Evolutionary conservation across 139 green algal species (phyloP).

Genomic region (Chloropicon primus): DNA sequence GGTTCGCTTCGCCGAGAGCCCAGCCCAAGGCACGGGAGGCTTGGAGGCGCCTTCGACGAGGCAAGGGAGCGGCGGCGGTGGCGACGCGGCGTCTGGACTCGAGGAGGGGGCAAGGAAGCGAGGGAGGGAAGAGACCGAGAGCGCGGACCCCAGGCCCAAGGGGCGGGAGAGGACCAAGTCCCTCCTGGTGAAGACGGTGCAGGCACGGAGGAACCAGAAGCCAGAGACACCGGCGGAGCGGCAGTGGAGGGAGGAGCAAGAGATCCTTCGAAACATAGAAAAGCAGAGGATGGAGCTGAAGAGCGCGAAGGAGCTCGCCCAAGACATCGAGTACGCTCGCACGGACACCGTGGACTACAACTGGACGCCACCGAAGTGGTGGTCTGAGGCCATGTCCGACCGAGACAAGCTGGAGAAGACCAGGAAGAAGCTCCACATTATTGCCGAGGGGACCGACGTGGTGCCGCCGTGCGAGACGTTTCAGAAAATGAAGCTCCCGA

Average conservation of each 20-base stretch:
- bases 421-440: conserved; percentile 80
- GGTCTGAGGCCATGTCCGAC: background rate
- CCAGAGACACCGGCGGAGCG: conserved; percentile 1
- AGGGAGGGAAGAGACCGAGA: background rate
- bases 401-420: conserved; percentile 19
- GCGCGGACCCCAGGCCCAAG: background rate
- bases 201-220: background rate
- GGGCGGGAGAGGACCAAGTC: background rate
- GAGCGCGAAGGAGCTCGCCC: conserved; percentile 81
- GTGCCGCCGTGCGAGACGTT: conserved; percentile 79
- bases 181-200: background rate
- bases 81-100: background rate
- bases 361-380: conserved; percentile 7
- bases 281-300: conserved; percentile 80
- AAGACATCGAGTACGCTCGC: background rate
- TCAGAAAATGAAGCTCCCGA: conserved; percentile 48
- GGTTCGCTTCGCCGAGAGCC: background rate
- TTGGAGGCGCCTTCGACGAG: too few relatives aligned
- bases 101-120: background rate
- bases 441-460: conserved; percentile 67
- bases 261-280: conserved; percentile 68
- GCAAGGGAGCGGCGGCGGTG: too few relatives aligned
- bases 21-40: too few relatives aligned
- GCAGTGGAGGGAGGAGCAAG: conserved; percentile 53
- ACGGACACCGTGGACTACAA: conserved; percentile 4